These are phyloP conservation scores for Penicillium italicum DNA, from an alignment of 2,329 filamentous ascomycete species.

Conservation along the genomic window DNA sequence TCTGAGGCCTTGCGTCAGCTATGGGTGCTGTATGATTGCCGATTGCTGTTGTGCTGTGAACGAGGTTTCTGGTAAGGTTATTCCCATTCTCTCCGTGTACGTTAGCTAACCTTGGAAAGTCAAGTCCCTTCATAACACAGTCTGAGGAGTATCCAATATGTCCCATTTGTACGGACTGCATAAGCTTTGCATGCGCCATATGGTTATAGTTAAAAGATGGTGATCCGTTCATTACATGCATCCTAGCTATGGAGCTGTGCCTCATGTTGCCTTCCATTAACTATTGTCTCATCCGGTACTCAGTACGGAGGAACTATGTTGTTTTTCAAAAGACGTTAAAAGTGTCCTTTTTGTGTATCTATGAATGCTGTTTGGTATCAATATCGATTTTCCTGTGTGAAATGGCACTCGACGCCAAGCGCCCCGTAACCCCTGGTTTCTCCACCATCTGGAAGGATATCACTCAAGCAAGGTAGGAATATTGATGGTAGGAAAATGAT, in stretches of 20 bases:
- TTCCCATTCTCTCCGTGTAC: background rate
- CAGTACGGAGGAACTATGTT: background rate
- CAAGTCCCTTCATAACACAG: too few species aligned
- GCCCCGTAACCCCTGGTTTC: background rate
- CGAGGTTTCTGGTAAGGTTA: background rate
- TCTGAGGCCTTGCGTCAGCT: background rate
- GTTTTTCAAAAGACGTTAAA: background rate
- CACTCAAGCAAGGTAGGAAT: background rate
- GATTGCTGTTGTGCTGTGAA: background rate
- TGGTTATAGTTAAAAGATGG: background rate
- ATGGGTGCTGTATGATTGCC: background rate
- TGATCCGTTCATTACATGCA: background rate
- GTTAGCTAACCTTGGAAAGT: background rate
- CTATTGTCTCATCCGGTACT: background rate
- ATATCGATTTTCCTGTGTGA: background rate
- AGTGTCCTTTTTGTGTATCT: background rate
- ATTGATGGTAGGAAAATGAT: background rate
- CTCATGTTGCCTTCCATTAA: background rate
- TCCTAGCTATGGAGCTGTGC: background rate
- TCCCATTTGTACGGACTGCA: too few species aligned
- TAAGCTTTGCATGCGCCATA: too few species aligned
- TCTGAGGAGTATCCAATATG: background rate
- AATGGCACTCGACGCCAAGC: constrained; percentile 16
- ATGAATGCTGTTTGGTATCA: background rate
- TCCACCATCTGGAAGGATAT: background rate